Conservation (phyloP, 2,329 filamentous ascomycete species). For the Emericellopsis atlantica region DNA sequence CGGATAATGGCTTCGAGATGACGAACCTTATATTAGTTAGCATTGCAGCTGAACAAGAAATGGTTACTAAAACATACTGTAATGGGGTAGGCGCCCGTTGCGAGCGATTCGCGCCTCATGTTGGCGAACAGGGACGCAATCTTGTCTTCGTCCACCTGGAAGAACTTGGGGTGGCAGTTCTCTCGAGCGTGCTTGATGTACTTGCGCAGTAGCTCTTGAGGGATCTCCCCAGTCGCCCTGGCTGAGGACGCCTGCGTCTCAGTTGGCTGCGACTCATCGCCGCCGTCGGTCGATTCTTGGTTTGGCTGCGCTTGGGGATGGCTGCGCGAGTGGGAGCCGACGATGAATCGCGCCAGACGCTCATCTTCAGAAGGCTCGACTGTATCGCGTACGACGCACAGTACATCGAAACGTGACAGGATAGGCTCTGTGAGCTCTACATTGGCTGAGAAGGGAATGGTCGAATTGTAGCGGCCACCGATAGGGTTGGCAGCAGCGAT, state of each 20-base stretch:
- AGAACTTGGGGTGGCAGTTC: slow-evolving; percentile 80
- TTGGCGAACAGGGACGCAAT: slow-evolving; percentile 87
- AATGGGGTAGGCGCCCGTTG: slow-evolving; percentile 93
- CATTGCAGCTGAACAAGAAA: slow-evolving; percentile 1
- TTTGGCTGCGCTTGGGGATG: slow-evolving; percentile 52
- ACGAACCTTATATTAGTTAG: slow-evolving; percentile 52
- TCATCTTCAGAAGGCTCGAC: slow-evolving; percentile 90
- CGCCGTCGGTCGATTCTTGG: slow-evolving; percentile 28
- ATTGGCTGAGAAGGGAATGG: slow-evolving; percentile 89
- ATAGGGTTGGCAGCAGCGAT: slow-evolving; percentile 95
- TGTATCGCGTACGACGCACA: slow-evolving; percentile 90
- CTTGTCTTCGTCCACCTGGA: slow-evolving; percentile 97
- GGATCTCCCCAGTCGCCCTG: slow-evolving; percentile 59
- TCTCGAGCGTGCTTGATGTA: slow-evolving; percentile 95
- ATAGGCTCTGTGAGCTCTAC: slow-evolving; percentile 97
- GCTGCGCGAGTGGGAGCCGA: slow-evolving; percentile 84
- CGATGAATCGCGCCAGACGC: slow-evolving; percentile 84
- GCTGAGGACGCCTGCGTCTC: not conserved
- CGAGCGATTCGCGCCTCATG: slow-evolving; percentile 85
- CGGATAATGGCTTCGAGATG: slow-evolving; percentile 97
- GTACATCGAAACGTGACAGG: slow-evolving; percentile 91
- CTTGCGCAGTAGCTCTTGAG: slow-evolving; percentile 83
- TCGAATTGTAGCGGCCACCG: slow-evolving; percentile 91
- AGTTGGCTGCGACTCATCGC: slow-evolving; percentile 5
- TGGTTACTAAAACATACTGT: slow-evolving; percentile 52